Conservation (phyloP, 768 basidiomycete genomes). For the Tylopilus subfusipes region DNA sequence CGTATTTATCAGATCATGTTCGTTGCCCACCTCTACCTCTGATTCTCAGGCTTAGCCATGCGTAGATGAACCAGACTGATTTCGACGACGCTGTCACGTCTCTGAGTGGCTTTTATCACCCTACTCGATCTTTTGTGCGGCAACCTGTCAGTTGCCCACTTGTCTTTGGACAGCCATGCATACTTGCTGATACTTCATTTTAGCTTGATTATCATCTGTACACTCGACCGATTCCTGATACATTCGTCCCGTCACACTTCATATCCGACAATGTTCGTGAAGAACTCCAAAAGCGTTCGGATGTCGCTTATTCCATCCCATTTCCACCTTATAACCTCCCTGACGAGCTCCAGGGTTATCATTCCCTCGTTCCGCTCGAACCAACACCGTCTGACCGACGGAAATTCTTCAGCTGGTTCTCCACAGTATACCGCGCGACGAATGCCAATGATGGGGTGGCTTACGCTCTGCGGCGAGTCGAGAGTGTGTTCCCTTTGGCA, state of each 20-base stretch:
- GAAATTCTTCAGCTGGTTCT: constrained; percentile 77
- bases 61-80: constrained; percentile 24
- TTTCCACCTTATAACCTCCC: constrained; percentile 59
- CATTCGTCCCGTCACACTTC: constrained; percentile 67
- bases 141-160: constrained; percentile 56
- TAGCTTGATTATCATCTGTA: constrained; percentile 95
- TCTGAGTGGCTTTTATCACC: constrained; percentile 37
- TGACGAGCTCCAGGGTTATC: constrained; percentile 87
- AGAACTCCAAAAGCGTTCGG: constrained; percentile 50
- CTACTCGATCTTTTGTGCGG: constrained; percentile 48
- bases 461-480: constrained; percentile 79
- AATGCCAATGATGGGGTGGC: constrained; percentile 71
- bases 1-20: constrained; percentile 23
- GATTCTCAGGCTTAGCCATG: neutral
- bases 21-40: constrained; percentile 3
- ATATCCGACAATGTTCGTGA: constrained; percentile 75
- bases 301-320: constrained; percentile 37
- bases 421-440: constrained; percentile 79
- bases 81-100: constrained; percentile 29
- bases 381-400: constrained; percentile 53
- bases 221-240: constrained; percentile 59
- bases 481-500: constrained; percentile 51
- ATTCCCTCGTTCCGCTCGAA: constrained; percentile 81
- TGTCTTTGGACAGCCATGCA: neutral
- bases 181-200: neutral